Conservation (phyloP, 108 stramenopile species). For the Stephanodiscus minutulus region DNA sequence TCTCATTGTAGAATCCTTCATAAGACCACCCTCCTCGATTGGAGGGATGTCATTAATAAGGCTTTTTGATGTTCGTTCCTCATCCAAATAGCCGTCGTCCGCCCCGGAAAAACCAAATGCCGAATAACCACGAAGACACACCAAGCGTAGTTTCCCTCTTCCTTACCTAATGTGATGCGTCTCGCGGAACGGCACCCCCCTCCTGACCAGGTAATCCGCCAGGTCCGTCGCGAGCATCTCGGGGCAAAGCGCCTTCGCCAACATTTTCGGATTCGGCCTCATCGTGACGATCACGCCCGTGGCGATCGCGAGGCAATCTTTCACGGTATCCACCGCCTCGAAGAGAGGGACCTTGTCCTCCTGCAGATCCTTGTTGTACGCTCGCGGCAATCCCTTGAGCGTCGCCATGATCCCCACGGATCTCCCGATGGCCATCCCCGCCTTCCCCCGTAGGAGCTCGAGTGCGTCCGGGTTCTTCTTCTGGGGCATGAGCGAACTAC, state of each 20-base stretch:
- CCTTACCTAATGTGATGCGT: conserved; percentile 96
- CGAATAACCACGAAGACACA: background rate
- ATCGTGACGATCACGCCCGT: conserved; percentile 96
- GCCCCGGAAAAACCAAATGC: background rate
- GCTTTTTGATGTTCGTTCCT: conserved; percentile 2
- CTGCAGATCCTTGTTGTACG: conserved; percentile 99
- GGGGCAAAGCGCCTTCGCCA: conserved; percentile 88
- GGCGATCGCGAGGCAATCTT: conserved; percentile 95
- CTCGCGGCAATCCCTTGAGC: conserved; percentile 96
- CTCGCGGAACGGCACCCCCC: conserved; percentile 99
- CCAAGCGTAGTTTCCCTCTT: background rate
- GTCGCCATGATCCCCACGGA: conserved; percentile 92
- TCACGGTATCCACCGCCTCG: conserved; percentile 92
- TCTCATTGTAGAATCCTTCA: conserved; percentile 37
- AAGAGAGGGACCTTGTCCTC: conserved; percentile 99
- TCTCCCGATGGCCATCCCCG: conserved; percentile 92
- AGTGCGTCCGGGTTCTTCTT: conserved; percentile 99
- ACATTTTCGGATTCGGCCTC: conserved; percentile 87
- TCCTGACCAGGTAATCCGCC: conserved; percentile 98
- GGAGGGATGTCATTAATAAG: conserved; percentile 15
- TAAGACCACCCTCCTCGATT: conserved; percentile 8
- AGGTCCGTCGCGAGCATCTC: conserved; percentile 99
- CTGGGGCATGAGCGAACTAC: conserved; percentile 99
- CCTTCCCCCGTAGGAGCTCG: conserved; percentile 97
- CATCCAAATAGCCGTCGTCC: background rate